phyloP scores from a whole-genome alignment of 2,329 filamentous ascomycete species.

The Botrytis elliptica region DNA sequence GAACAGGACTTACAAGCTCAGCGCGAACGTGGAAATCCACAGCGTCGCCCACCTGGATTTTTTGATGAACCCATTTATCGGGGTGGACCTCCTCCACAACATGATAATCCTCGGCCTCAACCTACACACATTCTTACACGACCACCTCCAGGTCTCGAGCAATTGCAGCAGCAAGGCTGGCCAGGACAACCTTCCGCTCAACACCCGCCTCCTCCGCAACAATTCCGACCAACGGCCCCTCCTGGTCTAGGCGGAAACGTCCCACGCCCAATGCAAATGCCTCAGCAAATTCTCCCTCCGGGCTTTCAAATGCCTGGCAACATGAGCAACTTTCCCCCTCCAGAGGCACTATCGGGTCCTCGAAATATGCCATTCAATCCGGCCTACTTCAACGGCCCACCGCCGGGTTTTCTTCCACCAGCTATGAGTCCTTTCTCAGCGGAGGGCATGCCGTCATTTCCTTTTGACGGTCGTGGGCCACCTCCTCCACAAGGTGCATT shows the following conservation, averaged over 20 bases:
- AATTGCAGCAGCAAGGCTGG: conserved; percentile 46
- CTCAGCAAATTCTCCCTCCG: conserved; percentile 58
- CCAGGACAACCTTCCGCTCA: conserved; percentile 31
- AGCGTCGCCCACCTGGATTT: conserved; percentile 41
- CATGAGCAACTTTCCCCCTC: conserved; percentile 47
- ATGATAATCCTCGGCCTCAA: conserved; percentile 45
- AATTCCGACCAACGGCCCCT: conserved; percentile 49
- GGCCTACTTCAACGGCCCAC: conserved; percentile 44
- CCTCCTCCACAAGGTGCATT: conserved; percentile 52
- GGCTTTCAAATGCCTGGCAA: conserved; percentile 59
- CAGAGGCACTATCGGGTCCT: conserved; percentile 46
- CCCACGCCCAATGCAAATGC: conserved; percentile 48
- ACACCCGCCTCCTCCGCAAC: conserved; percentile 44
- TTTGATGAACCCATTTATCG: conserved; percentile 35
- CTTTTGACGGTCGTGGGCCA: conserved; percentile 50
- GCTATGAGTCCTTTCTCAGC: conserved; percentile 54
- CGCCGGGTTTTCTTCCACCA: conserved; percentile 54
- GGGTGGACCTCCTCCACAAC: conserved; percentile 33
- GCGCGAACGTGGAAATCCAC: conserved; percentile 36
- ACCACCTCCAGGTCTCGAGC: conserved; percentile 58
- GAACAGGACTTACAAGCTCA: conserved; percentile 37
- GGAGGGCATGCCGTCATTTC: conserved; percentile 51
- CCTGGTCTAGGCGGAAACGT: conserved; percentile 52
- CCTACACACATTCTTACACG: conserved; percentile 65
- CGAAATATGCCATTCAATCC: conserved; percentile 54